Evolutionary conservation across 257 asterid species (phyloP), one percentile per base, ranked within the genome.

Genomic region (Handroanthus guayacan): DNA sequence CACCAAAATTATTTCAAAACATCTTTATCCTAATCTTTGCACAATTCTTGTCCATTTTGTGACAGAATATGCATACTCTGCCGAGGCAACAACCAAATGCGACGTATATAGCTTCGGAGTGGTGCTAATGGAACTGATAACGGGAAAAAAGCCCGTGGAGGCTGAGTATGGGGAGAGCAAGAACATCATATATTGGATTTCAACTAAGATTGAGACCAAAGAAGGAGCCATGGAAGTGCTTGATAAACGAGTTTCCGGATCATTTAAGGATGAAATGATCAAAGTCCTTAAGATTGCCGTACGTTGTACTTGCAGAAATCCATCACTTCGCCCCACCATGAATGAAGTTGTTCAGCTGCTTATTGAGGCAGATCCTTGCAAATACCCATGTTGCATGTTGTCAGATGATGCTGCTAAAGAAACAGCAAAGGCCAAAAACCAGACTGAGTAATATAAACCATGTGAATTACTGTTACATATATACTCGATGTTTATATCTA

Each of bases 91-190:
- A 2, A 89, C 95, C 16, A 95, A 87, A 68, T 91, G 97, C 41
- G 99, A 95, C 17, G 98, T 95, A 3, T 95, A 93, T 87, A 93
- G 98, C 60, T 95, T 88, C 5, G 98, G 99, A 57, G 97, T 95
- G 3, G 97, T 95, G 2, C 76, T 95, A 5, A 82, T 95, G 97
- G 99, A 95, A 31, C 76, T 92, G 31, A 82, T 95, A 31, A 95
- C 99, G 0, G 99, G 99, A 77, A 95, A 89, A 81, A 93, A 87
- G 85, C 93, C 97, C 1, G 92, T 95, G 66, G 98, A 93, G 85
- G 80, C 88, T 0, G 96, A 89, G 79, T 93, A 85, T 18, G 99
- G 99, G 2, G 99, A 95, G 75, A 93, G 82, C 83, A 93, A 85
- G 86, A 90, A 91, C 84, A 90, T 95, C 68, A 84, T 91, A 43